These are phyloP conservation scores for Cadophora sp. DNA, from an alignment of 2,329 filamentous ascomycete genomes.

Conservation along the genomic window DNA sequence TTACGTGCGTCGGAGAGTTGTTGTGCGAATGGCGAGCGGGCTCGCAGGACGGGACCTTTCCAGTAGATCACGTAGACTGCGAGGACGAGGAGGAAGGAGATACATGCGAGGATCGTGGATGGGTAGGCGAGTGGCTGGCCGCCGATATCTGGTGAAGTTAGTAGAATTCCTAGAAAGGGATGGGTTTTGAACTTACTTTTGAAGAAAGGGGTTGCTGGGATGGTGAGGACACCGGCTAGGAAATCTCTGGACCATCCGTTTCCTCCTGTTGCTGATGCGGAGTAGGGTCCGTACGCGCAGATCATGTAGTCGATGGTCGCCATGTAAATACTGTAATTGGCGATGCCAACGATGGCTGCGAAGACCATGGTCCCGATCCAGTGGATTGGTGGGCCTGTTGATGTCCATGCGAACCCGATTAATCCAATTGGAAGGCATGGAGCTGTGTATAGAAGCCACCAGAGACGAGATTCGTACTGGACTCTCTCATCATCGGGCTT, in stretches of 20 bases:
- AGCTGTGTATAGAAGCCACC: slow-evolving; percentile 67
- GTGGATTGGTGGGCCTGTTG: slow-evolving; percentile 65
- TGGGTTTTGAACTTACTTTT: slow-evolving; percentile 44
- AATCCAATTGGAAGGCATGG: slow-evolving; percentile 70
- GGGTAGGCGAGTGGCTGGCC: slow-evolving; percentile 63
- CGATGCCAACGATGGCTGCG: slow-evolving; percentile 70
- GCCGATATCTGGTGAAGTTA: slow-evolving; percentile 54
- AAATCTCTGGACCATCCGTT: slow-evolving; percentile 79
- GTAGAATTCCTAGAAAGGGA: not conserved
- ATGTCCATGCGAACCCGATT: slow-evolving; percentile 74
- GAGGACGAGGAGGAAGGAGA: slow-evolving; percentile 65
- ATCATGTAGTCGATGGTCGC: slow-evolving; percentile 82
- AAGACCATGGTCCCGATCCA: slow-evolving; percentile 75
- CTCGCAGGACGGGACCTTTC: slow-evolving; percentile 65
- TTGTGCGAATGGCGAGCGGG: slow-evolving; percentile 69
- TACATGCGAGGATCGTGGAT: slow-evolving; percentile 66
- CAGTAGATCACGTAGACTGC: slow-evolving; percentile 73
- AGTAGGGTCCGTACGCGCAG: slow-evolving; percentile 74
- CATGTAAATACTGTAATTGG: slow-evolving; percentile 77
- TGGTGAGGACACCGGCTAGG: slow-evolving; percentile 73
- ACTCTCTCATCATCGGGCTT: slow-evolving; percentile 63
- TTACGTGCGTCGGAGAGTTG: slow-evolving; percentile 54
- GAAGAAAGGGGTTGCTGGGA: slow-evolving; percentile 72
- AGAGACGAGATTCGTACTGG: slow-evolving; percentile 73
- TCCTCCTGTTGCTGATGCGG: slow-evolving; percentile 76